These are phyloP conservation scores for Chrysoporthe puriensis DNA, from an alignment of 2,329 filamentous ascomycete species.

Conservation along the genomic window DNA sequence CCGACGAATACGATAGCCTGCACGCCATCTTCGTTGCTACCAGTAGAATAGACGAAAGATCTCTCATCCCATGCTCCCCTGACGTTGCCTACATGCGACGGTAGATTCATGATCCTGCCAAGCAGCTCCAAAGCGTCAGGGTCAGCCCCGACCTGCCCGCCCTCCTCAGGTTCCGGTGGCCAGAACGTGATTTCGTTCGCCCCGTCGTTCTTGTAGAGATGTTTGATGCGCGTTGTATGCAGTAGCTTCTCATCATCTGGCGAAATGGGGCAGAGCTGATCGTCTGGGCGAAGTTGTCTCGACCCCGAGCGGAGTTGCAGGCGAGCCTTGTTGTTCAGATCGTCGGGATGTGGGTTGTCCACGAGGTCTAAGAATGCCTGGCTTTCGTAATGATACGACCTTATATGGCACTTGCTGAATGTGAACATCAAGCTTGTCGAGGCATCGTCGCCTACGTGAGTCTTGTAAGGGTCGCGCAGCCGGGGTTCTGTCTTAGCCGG, in stretches of 20 bases:
- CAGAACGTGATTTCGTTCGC: slow-evolving; percentile 37
- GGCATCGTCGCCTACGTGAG: slow-evolving; percentile 54
- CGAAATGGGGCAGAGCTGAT: slow-evolving; percentile 19
- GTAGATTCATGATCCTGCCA: slow-evolving; percentile 45
- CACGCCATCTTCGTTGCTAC: slow-evolving; percentile 32
- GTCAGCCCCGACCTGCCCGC: slow-evolving; percentile 29
- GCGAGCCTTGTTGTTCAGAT: slow-evolving; percentile 44
- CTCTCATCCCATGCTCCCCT: slow-evolving; percentile 51
- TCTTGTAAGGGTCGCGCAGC: slow-evolving; percentile 44
- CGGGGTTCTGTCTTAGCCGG: slow-evolving; percentile 24
- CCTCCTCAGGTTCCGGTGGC: slow-evolving; percentile 39
- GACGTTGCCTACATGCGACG: slow-evolving; percentile 40
- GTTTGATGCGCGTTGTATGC: slow-evolving; percentile 30
- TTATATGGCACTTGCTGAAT: slow-evolving; percentile 56
- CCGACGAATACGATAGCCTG: slow-evolving; percentile 46
- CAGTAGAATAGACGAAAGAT: slow-evolving; percentile 50
- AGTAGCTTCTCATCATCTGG: slow-evolving; percentile 15
- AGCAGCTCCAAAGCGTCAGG: slow-evolving; percentile 40
- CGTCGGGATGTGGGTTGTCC: slow-evolving; percentile 46
- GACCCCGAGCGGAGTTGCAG: slow-evolving; percentile 52
- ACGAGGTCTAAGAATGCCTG: slow-evolving; percentile 64
- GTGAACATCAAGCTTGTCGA: slow-evolving; percentile 48
- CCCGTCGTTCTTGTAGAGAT: slow-evolving; percentile 31
- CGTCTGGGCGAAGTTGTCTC: slow-evolving; percentile 42
- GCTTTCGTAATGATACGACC: slow-evolving; percentile 57